Conservation (phyloP, 139 green algal genomes). For the Coccomyxa sp. region DNA sequence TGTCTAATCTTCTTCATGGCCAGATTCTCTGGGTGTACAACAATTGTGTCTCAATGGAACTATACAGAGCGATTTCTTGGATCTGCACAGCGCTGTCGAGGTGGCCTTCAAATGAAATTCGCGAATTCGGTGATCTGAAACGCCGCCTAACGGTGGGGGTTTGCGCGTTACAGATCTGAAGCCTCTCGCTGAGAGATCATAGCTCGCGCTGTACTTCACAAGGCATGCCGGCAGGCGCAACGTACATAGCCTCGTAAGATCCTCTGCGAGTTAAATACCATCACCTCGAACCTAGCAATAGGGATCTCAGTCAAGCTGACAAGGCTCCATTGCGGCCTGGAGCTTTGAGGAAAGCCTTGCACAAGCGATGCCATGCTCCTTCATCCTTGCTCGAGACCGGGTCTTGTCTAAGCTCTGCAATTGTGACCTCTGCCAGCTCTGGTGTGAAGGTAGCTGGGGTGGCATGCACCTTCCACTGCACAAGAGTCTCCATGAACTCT, state of each 20-base stretch:
- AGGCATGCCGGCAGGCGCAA: not conserved
- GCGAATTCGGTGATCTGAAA: too few relatives aligned
- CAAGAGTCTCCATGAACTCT: not conserved
- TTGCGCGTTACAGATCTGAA: too few relatives aligned
- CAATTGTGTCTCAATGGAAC: not conserved
- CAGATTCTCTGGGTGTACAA: not conserved
- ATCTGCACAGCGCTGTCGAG: not conserved
- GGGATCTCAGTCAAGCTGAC: not conserved
- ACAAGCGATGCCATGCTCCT: not conserved
- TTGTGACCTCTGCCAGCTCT: not conserved
- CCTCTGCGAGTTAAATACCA: not conserved
- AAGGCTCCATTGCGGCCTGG: not conserved
- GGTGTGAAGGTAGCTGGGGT: not conserved
- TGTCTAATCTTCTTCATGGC: not conserved
- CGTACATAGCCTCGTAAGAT: not conserved
- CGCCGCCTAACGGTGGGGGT: too few relatives aligned
- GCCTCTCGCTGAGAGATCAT: not conserved
- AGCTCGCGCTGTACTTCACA: not conserved
- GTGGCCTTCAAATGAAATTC: not conserved
- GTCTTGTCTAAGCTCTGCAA: not conserved
- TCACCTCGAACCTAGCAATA: not conserved
- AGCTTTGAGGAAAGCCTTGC: not conserved
- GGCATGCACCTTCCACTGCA: not conserved
- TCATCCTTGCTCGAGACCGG: not conserved
- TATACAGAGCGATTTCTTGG: not conserved